Conservation (phyloP, 495 filamentous ascomycete species). For the Cryomyces minteri region DNA sequence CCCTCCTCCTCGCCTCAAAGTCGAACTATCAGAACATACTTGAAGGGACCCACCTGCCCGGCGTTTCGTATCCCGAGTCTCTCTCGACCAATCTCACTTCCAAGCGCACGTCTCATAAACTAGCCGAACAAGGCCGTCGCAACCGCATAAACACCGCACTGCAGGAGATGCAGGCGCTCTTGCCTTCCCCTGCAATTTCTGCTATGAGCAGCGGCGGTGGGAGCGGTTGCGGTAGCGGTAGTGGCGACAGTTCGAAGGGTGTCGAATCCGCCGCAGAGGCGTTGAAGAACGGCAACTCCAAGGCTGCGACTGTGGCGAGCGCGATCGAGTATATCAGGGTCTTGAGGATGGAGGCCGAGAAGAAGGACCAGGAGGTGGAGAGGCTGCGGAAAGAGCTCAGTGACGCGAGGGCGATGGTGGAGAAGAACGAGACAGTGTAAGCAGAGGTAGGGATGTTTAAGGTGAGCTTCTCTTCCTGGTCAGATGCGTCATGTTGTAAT, state of each 20-base stretch:
- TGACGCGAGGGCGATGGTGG: too few relatives aligned
- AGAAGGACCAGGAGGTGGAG: slow-evolving; percentile 40
- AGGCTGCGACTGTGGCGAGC: slow-evolving; percentile 88
- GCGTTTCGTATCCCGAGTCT: slow-evolving; percentile 77
- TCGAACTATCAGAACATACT: slow-evolving; percentile 97
- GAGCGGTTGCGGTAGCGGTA: slow-evolving; percentile 20
- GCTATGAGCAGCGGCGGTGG: slow-evolving; percentile 20
- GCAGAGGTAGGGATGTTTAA: too few relatives aligned
- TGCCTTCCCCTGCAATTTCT: slow-evolving; percentile 31
- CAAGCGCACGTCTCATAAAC: slow-evolving; percentile 94
- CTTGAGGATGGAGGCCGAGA: slow-evolving; percentile 53
- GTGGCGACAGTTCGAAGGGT: slow-evolving; percentile 14
- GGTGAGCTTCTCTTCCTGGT: too few relatives aligned
- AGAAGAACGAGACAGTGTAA: too few relatives aligned
- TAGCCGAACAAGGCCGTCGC: slow-evolving; percentile 86
- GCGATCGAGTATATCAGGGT: slow-evolving; percentile 90
- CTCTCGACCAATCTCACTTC: slow-evolving; percentile 85
- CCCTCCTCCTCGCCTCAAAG: slow-evolving; percentile 74
- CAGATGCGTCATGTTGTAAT: too few relatives aligned
- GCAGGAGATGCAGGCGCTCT: slow-evolving; percentile 71
- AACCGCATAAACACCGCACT: slow-evolving; percentile 92
- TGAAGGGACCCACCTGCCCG: slow-evolving; percentile 77
- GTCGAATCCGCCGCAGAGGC: slow-evolving; percentile 16
- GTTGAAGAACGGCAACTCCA: slow-evolving; percentile 52
- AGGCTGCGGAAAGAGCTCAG: slow-evolving; percentile 12